These are phyloP conservation scores for Fusarium subglutinans DNA, from an alignment of 2,329 filamentous ascomycete species.

Conservation along the genomic window DNA sequence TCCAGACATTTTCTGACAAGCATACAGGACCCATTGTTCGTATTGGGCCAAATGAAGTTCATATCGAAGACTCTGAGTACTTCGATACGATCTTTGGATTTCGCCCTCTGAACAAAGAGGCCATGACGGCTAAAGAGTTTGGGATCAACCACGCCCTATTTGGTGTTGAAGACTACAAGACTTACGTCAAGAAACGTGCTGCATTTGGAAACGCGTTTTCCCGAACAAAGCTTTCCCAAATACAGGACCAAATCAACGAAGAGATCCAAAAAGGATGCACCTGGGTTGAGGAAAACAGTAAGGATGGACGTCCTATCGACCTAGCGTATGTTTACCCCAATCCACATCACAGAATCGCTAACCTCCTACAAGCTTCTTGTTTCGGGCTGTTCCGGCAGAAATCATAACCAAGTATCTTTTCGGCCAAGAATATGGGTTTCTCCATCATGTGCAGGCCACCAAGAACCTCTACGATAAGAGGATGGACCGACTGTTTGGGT, in stretches of 20 bases:
- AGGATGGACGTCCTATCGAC: not conserved
- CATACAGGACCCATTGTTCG: not conserved
- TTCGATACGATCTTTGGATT: conserved; percentile 6
- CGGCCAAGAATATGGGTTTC: not conserved
- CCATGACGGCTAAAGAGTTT: conserved; percentile 6
- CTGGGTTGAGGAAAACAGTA: not conserved
- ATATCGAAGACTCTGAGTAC: conserved; percentile 4
- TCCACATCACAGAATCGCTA: not conserved
- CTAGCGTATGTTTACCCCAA: not conserved
- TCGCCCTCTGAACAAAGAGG: conserved; percentile 6
- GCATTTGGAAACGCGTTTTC: not conserved
- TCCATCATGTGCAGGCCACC: not conserved
- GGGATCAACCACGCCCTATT: conserved; percentile 3
- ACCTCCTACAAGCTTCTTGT: not conserved
- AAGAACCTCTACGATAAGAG: not conserved
- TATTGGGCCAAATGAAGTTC: conserved; percentile 1
- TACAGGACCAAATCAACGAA: not conserved
- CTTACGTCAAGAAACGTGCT: not conserved
- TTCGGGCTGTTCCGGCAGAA: conserved; percentile 1
- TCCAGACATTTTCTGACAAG: not conserved
- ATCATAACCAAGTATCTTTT: not conserved
- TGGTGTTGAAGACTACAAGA: not conserved
- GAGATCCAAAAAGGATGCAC: not conserved
- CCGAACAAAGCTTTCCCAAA: not conserved
- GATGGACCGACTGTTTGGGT: not conserved